These are phyloP conservation scores for Lactarius akahatsu DNA, from an alignment of 768 basidiomycete genomes.

Conservation along the genomic window DNA sequence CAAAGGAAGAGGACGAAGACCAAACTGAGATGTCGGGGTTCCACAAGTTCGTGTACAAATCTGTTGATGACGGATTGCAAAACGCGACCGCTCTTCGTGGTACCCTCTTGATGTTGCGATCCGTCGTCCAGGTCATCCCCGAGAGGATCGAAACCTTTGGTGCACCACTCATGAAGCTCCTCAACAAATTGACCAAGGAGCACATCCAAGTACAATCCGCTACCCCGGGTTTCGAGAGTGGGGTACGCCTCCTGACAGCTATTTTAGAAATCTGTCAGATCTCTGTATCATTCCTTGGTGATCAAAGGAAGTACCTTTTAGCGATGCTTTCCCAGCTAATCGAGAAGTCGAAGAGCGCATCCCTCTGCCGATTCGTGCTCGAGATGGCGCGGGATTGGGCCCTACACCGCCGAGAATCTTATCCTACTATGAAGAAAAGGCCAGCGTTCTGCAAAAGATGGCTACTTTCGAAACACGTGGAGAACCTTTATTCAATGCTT, in stretches of 20 bases:
- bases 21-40: slow-evolving; percentile 72
- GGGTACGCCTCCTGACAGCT: slow-evolving; percentile 65
- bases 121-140: slow-evolving; percentile 75
- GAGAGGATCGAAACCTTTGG: slow-evolving; percentile 84
- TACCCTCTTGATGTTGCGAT: slow-evolving; percentile 82
- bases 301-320: slow-evolving; percentile 80
- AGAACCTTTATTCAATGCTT: slow-evolving; percentile 77
- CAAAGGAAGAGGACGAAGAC: slow-evolving; percentile 71
- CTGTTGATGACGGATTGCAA: slow-evolving; percentile 78
- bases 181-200: slow-evolving; percentile 84
- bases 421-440: slow-evolving; percentile 94
- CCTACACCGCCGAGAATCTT: slow-evolving; percentile 77
- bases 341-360: slow-evolving; percentile 81
- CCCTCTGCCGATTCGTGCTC: slow-evolving; percentile 81
- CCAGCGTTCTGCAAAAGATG: slow-evolving; percentile 87
- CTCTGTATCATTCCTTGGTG: slow-evolving; percentile 78
- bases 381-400: slow-evolving; percentile 89
- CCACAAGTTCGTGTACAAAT: slow-evolving; percentile 68
- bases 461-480: slow-evolving; percentile 74
- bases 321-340: slow-evolving; percentile 76
- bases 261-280: slow-evolving; percentile 85
- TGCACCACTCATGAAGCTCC: slow-evolving; percentile 72
- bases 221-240: slow-evolving; percentile 51
- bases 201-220: slow-evolving; percentile 49
- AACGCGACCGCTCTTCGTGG: slow-evolving; percentile 72